Evolutionary conservation across 805 yeast genomes (phyloP), one percentile per base, ranked within the genome.

Genomic region (Komagataella kurtzmanii): DNA sequence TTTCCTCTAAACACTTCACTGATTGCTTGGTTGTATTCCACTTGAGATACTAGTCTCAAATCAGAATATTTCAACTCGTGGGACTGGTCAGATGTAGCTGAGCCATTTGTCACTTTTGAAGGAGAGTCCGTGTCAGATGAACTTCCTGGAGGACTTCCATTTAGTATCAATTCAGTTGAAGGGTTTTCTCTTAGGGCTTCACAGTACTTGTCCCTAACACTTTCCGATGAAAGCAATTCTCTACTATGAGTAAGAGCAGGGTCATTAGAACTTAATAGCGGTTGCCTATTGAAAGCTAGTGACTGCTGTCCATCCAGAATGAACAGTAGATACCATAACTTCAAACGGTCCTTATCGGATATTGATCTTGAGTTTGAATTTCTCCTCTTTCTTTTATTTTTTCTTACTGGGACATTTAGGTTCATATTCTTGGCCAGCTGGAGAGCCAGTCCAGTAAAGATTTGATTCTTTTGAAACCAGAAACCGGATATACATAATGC

Each of bases 271-370:
- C 71, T 69, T n/a, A 82, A 73, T 47, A 82, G 59, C 0, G 85
- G 78, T 52, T 76, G 76, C 56, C 84, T 70, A 55, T 78, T 77
- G 57, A 74, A 76, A 0, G 82, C 74, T 58, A 82, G 64, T 55
- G 85, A 77, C 56, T 82, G 87, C 56, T 83, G 85, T 0, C 87
- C 86, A 63, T 83, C 88, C 44, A 81, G 64, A 7, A 81, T 75
- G 61, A 78, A 83, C 18, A 83, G 64, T 53, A 83, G 65, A 59
- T 81, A 83, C 88, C 88, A 83, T 47, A 83, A 64, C 57, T 79
- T 80, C 49, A 81, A 63, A 50, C 77, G 67, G 48, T 78, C 77
- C 53, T 67, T 68, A n/a, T 63, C 65, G 14, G 64, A 59, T 6
- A 64, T 55, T 12, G 51, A 48, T 1, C 59, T 56, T 21, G 55